Evolutionary conservation across 2,329 filamentous ascomycete species (phyloP).

Genomic region (Tolypocladium ophioglossoides): DNA sequence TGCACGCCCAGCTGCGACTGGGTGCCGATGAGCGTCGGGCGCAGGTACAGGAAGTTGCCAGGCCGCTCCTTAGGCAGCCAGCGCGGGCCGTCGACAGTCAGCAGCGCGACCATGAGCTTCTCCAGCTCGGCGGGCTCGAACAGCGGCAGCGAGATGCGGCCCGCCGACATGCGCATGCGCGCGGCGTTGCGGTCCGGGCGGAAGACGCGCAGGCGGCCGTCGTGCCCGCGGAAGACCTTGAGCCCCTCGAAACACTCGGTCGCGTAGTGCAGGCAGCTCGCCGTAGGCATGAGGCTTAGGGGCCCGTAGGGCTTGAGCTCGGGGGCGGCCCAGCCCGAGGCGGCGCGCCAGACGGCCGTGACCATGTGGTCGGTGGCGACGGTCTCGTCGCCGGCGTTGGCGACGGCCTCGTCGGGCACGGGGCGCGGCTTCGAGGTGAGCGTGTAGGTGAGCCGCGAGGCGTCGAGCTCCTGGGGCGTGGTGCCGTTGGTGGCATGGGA

Average conservation of each 20-base stretch:
- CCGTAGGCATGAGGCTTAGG: slow-evolving; percentile 68
- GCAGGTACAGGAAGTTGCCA: slow-evolving; percentile 71
- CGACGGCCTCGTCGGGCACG: slow-evolving; percentile 39
- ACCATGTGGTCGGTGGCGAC: slow-evolving; percentile 84
- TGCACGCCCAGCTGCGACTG: slow-evolving; percentile 73
- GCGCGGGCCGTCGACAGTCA: slow-evolving; percentile 61
- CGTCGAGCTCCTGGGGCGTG: slow-evolving; percentile 44
- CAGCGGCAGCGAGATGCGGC: slow-evolving; percentile 61
- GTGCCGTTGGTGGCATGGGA: slow-evolving; percentile 22
- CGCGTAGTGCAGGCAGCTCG: slow-evolving; percentile 76
- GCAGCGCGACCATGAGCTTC: slow-evolving; percentile 61
- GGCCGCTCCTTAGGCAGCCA: slow-evolving; percentile 66
- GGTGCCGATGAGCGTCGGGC: slow-evolving; percentile 78
- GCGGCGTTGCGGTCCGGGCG: slow-evolving; percentile 63
- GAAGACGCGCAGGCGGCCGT: slow-evolving; percentile 67
- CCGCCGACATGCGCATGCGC: slow-evolving; percentile 49
- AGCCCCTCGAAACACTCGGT: slow-evolving; percentile 84
- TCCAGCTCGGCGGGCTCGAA: slow-evolving; percentile 64
- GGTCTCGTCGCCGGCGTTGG: slow-evolving; percentile 37
- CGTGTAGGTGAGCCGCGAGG: slow-evolving; percentile 49
- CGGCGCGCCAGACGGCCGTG: slow-evolving; percentile 54
- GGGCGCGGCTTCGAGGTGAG: slow-evolving; percentile 37
- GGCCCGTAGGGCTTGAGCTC: slow-evolving; percentile 69
- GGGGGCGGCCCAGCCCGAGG: slow-evolving; percentile 61
- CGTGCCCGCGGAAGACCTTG: slow-evolving; percentile 71